Evolutionary conservation across 768 basidiomycete genomes (phyloP).

Genomic region (Phaffia tasmanica): DNA sequence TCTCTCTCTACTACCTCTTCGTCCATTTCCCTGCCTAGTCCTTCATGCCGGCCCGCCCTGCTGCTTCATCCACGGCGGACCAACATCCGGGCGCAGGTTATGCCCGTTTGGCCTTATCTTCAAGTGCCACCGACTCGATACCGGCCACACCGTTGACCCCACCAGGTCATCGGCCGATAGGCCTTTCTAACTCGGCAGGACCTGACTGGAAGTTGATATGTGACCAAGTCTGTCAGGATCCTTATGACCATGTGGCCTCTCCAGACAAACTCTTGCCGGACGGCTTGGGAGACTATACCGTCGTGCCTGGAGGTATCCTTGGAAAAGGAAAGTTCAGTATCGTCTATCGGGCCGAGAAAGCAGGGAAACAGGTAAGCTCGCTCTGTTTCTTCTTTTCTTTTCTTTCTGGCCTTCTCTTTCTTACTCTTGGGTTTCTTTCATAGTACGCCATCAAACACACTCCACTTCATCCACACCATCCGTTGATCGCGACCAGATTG

Average conservation of each 20-base stretch:
- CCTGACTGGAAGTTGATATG: slow-evolving; percentile 13
- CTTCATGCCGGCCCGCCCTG: not conserved
- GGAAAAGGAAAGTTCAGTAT: slow-evolving; percentile 42
- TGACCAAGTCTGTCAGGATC: not conserved
- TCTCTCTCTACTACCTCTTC: too few relatives aligned
- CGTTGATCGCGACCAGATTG: slow-evolving; percentile 41
- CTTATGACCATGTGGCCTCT: slow-evolving; percentile 26
- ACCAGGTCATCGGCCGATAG: not conserved
- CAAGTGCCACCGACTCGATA: not conserved
- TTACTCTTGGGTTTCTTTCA: not conserved
- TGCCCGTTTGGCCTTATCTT: not conserved
- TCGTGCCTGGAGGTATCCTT: slow-evolving; percentile 32
- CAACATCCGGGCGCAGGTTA: slow-evolving; percentile 12
- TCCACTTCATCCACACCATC: slow-evolving; percentile 42
- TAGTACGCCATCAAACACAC: slow-evolving; percentile 44
- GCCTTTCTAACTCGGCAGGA: not conserved
- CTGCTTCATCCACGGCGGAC: slow-evolving; percentile 12
- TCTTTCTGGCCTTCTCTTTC: not conserved
- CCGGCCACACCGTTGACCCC: not conserved
- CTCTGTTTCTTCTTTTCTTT: not conserved
- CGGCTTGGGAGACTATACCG: slow-evolving; percentile 40
- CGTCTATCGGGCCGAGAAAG: slow-evolving; percentile 38
- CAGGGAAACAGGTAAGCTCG: slow-evolving; percentile 34
- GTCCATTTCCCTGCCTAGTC: too few relatives aligned
- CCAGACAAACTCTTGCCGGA: slow-evolving; percentile 36